phyloP scores from a whole-genome alignment of 495 filamentous ascomycete species.

The Rostrohypoxylon terebratum region DNA sequence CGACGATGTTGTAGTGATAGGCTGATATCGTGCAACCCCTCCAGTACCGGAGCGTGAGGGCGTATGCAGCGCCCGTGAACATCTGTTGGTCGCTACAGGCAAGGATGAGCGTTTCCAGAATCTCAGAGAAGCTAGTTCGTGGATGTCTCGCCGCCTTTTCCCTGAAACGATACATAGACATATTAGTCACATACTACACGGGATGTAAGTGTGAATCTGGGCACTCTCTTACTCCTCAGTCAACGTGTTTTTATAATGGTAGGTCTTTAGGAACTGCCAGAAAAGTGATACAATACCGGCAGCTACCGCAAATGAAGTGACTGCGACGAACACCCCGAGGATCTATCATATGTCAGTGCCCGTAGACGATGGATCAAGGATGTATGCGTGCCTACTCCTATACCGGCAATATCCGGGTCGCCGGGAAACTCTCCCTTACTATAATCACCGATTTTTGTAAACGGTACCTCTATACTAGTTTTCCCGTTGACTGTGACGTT shows the following conservation, averaged over 20 bases:
- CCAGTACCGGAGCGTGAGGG: slow-evolving; percentile 51
- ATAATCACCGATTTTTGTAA: slow-evolving; percentile 28
- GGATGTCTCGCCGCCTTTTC: slow-evolving; percentile 9
- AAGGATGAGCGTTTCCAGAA: slow-evolving; percentile 52
- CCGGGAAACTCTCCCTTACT: slow-evolving; percentile 26
- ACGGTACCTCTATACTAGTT: background rate
- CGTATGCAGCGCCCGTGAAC: slow-evolving; percentile 54
- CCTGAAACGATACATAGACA: background rate
- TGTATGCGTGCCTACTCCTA: slow-evolving; percentile 24
- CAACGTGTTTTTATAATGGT: slow-evolving; percentile 10
- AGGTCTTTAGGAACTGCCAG: slow-evolving; percentile 38
- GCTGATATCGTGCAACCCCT: slow-evolving; percentile 54
- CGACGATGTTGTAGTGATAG: slow-evolving; percentile 57
- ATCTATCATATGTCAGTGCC: slow-evolving; percentile 36
- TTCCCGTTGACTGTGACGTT: slow-evolving; percentile 6
- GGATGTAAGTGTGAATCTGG: background rate
- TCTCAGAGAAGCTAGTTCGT: slow-evolving; percentile 44
- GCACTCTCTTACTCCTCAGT: slow-evolving; percentile 28
- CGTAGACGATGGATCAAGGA: background rate
- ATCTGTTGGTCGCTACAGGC: slow-evolving; percentile 56
- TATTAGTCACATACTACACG: background rate
- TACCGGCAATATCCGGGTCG: slow-evolving; percentile 38
- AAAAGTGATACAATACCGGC: slow-evolving; percentile 30
- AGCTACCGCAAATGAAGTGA: slow-evolving; percentile 44
- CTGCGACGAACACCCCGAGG: slow-evolving; percentile 48